These are phyloP conservation scores for Mycena galericulata DNA, from an alignment of 768 basidiomycete genomes.

Conservation along the genomic window DNA sequence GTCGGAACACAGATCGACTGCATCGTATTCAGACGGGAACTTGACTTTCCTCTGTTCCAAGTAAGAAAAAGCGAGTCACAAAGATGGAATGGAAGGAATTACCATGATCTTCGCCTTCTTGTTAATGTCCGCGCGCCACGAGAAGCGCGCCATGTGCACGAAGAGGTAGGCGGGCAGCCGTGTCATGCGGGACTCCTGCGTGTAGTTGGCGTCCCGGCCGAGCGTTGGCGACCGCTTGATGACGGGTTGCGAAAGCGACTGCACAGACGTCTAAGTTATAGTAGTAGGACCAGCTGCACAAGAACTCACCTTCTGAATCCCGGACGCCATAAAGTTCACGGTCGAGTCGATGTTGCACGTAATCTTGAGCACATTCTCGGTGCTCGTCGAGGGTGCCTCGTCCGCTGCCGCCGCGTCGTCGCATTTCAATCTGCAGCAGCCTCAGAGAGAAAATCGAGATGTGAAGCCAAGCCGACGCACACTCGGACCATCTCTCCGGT, in stretches of 20 bases:
- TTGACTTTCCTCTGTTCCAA: slow-evolving; percentile 83
- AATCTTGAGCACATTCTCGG: slow-evolving; percentile 86
- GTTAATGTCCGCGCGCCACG: slow-evolving; percentile 90
- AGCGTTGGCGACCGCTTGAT: slow-evolving; percentile 87
- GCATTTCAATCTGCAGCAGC: slow-evolving; percentile 71
- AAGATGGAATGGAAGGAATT: slow-evolving; percentile 21
- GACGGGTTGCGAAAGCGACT: slow-evolving; percentile 91
- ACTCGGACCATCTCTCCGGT: slow-evolving; percentile 82
- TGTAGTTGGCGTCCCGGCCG: slow-evolving; percentile 85
- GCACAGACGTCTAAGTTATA: neutral
- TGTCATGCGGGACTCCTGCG: slow-evolving; percentile 81
- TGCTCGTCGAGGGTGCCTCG: slow-evolving; percentile 72
- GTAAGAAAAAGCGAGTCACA: neutral
- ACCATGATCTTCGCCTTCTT: slow-evolving; percentile 99
- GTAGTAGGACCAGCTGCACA: neutral
- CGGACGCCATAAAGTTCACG: slow-evolving; percentile 91
- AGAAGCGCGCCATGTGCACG: slow-evolving; percentile 96
- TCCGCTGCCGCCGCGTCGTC: slow-evolving; percentile 77
- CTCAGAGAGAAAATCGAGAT: neutral
- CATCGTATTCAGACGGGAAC: slow-evolving; percentile 91
- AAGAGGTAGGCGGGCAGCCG: slow-evolving; percentile 88
- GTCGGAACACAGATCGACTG: slow-evolving; percentile 82
- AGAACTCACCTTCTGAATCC: slow-evolving; percentile 78
- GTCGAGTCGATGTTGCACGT: slow-evolving; percentile 90
- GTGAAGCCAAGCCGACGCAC: slow-evolving; percentile 47